These are phyloP conservation scores for Hibiscus trionum DNA, from an alignment of 345 rosid species.

Conservation along the genomic window DNA sequence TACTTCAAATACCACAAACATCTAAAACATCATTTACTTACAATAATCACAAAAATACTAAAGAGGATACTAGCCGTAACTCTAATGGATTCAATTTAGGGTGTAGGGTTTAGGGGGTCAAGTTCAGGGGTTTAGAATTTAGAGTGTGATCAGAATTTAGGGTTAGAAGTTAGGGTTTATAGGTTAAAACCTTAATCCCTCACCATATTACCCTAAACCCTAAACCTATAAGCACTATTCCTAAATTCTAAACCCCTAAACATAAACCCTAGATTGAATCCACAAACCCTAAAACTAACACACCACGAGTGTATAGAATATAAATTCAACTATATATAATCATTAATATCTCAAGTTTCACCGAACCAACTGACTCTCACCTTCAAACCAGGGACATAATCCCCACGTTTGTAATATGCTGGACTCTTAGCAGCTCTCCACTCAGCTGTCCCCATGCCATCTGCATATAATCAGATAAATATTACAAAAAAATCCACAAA, in stretches of 20 bases:
- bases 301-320: no score
- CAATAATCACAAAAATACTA: not conserved
- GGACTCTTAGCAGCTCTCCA: slow-evolving; percentile 98
- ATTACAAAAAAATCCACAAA: not conserved
- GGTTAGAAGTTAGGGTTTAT: no score
- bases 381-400: slow-evolving; percentile 95
- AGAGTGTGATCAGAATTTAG: no score
- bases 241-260: no score
- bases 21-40: not conserved
- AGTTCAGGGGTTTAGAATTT: no score
- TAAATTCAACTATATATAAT: not conserved
- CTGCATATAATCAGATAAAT: slow-evolving; percentile 24
- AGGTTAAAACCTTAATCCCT: no score
- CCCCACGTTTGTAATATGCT: slow-evolving; percentile 94
- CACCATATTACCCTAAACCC: no score
- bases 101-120: no score
- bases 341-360: not conserved
- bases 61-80: not conserved
- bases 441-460: slow-evolving; percentile 99
- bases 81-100: not conserved
- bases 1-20: not conserved
- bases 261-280: no score
- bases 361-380: slow-evolving; percentile 22
- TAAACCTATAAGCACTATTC: no score
- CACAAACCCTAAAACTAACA: no score